Base-by-base conservation (phyloP, 345 rosid species). In the Hirschfeldia incana region DNA sequence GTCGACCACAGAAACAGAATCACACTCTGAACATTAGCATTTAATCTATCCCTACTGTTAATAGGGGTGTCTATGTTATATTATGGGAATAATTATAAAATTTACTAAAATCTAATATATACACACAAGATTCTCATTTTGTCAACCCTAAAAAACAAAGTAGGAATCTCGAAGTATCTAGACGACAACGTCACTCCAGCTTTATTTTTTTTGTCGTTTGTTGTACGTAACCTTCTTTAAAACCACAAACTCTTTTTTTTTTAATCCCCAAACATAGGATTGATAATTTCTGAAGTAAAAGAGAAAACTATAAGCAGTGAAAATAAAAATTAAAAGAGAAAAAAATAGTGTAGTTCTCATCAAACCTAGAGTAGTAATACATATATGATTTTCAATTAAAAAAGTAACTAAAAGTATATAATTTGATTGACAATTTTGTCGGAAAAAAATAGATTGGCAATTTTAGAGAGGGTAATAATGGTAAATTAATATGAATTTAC, bases 111-210 rank as follows among this genome's bases (percentile, higher is more conserved):
- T 60, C 8, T 60, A 68, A 67, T 53, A 53, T 37, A 34, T 8
- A 42, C 49, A 39, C 42, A 65, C 76, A 65, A 80, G 83, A 80
- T 75, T 76, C 83, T 42, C 3, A 30, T 13, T 74, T 53, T 80
- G 75, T 55, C 75, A 80, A 74, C 61, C 74, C 15, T 12, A 12
- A 69, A 74, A 13, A 46, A 67, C 74, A 74, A 63, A 74, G 67
- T 62, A 61, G 83, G 80, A 80, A 80, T 80, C 80, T 70, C 59
- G 28, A 69, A 63, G 37, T 10, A 61, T 6, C 27, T 29, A 27
- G 64, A 36, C 8, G 74, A 74, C 83, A 21, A 51, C 57, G 76
- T 80, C 83, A 69, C 63, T 42, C 72, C 51, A 62, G 69, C 49
- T 79, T 49, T 37, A 3, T 26, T 27, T 3, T 0, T 29, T 49